Evolutionary conservation across 352 stramenopile genomes (phyloP), one percentile per base, ranked within the genome.

Genomic region (Phytophthora rubi): DNA sequence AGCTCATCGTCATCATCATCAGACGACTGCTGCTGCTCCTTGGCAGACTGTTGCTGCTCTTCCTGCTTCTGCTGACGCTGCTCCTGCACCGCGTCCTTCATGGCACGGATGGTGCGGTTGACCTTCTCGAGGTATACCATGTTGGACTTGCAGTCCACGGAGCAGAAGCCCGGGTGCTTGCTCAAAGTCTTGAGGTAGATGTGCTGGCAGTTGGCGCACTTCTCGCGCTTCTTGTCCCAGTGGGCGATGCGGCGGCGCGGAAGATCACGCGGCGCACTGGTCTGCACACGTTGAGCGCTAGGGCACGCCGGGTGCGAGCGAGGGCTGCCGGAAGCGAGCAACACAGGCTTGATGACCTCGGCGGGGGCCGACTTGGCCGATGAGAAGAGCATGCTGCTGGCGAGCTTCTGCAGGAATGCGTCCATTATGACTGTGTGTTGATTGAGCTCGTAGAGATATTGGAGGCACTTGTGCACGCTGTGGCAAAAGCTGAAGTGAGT

Each of bases 121-220:
- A 96, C 86, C 71, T 94, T 91, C 49, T 88, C 79, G 26, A 96
- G 71, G 76, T 96, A 96, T 2, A 73, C 62, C 53, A 88, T 89
- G 77, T 96, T 96, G 39, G 87, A 94, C 79, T 96, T 94, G 83
- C 89, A 96, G 73, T 96, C 89, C 48, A 96, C 82, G 8, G 89
- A 96, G 80, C 89, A 96, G 61, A 86, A 95, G 75, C 85, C 85
- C 5, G 77, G 55, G 70, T 91, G 81, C 37, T 79, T 76, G 54
- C 85, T 95, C n/a, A 92, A 70, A 35, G 86, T 93, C 76, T 94
- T 94, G 68, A 96, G 79, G 70, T 93, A 96, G 62, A 96, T 92
- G 64, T 87, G 86, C 53, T 85, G 77, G 77, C 89, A 96, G 77
- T 96, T 96, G 61, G 57, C 53, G 78, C 89, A 96, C 73, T 91